These are phyloP conservation scores for Neonothopanus nambi DNA, from an alignment of 1,284 basidiomycete genomes.

Conservation along the genomic window DNA sequence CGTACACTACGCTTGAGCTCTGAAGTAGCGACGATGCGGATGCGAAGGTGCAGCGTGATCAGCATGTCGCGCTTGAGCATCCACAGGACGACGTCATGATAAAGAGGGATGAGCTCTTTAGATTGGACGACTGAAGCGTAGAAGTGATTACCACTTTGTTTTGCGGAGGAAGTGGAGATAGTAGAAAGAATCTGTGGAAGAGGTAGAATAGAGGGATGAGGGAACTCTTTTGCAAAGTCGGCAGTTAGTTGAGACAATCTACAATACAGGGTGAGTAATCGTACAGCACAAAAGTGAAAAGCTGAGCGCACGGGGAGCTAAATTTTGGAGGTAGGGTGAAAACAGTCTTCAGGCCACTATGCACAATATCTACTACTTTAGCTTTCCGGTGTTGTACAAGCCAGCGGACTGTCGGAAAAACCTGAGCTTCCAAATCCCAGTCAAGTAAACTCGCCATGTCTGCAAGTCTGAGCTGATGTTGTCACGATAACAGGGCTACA, in stretches of 20 bases:
- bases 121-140: slow-evolving; percentile 75
- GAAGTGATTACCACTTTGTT: slow-evolving; percentile 64
- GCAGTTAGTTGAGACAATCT: slow-evolving; percentile 63
- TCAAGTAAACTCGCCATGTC: slow-evolving; percentile 85
- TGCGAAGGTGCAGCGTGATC: slow-evolving; percentile 82
- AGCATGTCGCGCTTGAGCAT: slow-evolving; percentile 87
- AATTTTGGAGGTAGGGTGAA: slow-evolving; percentile 77
- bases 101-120: slow-evolving; percentile 69
- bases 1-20: slow-evolving; percentile 73
- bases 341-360: slow-evolving; percentile 79
- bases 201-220: slow-evolving; percentile 61
- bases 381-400: slow-evolving; percentile 89
- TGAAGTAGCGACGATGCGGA: slow-evolving; percentile 80
- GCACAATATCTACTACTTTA: slow-evolving; percentile 86
- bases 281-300: not conserved
- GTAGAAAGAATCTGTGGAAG: slow-evolving; percentile 74
- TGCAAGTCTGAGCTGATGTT: slow-evolving; percentile 56
- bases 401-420: slow-evolving; percentile 88
- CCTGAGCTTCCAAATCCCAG: slow-evolving; percentile 84
- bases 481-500: not conserved
- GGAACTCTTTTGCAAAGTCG: slow-evolving; percentile 72
- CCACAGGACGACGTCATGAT: slow-evolving; percentile 89
- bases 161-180: slow-evolving; percentile 67
- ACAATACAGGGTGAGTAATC: not conserved
- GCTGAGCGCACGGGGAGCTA: slow-evolving; percentile 57